Conservation (phyloP, 192 early-diverging fungal genomes). For the Ambispora gerdemannii region DNA sequence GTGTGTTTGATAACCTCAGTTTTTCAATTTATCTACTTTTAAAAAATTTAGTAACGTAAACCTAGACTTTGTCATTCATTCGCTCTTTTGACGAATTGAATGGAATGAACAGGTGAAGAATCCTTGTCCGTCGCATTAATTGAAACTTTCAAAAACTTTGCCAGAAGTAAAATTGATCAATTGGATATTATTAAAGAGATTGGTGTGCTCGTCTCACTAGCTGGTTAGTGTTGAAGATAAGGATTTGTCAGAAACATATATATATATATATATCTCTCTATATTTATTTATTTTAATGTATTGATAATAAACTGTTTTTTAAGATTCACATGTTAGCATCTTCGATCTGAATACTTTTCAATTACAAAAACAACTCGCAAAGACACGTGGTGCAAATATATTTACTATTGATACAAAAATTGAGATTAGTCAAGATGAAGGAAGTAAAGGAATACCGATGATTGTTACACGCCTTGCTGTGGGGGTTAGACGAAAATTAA, state of each 20-base stretch:
- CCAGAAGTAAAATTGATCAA: slow-evolving; percentile 67
- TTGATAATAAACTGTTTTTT: too few relatives aligned
- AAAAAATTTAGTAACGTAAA: background rate
- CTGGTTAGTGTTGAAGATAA: slow-evolving; percentile 53
- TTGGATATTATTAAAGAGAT: slow-evolving; percentile 74
- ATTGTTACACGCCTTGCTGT: slow-evolving; percentile 73
- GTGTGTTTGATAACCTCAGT: slow-evolving; percentile 32
- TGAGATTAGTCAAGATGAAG: slow-evolving; percentile 58
- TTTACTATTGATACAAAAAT: slow-evolving; percentile 72
- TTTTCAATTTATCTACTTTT: background rate
- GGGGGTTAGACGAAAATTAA: slow-evolving; percentile 64
- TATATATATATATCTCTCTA: too few relatives aligned
- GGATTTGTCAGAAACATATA: too few relatives aligned
- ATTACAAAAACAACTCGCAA: slow-evolving; percentile 60
- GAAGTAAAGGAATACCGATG: slow-evolving; percentile 49
- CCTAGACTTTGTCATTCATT: background rate
- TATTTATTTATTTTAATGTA: too few relatives aligned
- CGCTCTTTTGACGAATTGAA: too few relatives aligned
- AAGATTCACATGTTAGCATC: slow-evolving; percentile 70
- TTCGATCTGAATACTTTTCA: slow-evolving; percentile 74
- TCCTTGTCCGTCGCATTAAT: slow-evolving; percentile 54
- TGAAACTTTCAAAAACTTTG: slow-evolving; percentile 68
- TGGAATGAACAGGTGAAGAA: slow-evolving; percentile 52
- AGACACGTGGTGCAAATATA: slow-evolving; percentile 72
- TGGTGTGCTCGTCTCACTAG: slow-evolving; percentile 64